Conservation (phyloP, 306 rosid genomes). For the Dalbergia oliveri region DNA sequence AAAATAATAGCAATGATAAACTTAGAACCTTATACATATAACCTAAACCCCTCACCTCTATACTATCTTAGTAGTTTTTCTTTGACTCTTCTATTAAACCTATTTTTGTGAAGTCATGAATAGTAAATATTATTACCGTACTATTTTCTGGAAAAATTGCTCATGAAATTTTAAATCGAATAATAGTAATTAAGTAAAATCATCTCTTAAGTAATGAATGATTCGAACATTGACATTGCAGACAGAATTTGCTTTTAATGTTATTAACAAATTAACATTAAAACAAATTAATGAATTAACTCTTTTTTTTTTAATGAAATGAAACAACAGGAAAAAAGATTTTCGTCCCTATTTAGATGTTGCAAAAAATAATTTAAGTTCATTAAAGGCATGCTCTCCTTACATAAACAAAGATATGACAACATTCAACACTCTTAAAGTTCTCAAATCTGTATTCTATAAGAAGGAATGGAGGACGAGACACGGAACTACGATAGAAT, state of each 20-base stretch:
- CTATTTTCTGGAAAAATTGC: too few species aligned
- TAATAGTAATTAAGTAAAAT: too few species aligned
- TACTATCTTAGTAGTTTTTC: too few species aligned
- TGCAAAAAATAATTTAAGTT: neutral
- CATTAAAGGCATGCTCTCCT: neutral
- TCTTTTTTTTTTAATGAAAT: neutral
- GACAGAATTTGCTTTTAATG: neutral
- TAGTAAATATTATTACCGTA: neutral
- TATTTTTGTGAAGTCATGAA: neutral
- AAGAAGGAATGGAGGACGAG: constrained; percentile 5
- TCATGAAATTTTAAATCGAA: too few species aligned
- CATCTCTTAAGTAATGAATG: too few species aligned
- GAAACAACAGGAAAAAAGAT: neutral
- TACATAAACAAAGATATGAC: constrained; percentile 1
- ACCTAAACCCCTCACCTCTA: too few species aligned
- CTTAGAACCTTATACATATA: too few species aligned
- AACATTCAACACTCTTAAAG: neutral
- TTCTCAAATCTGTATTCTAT: neutral
- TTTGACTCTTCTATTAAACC: neutral
- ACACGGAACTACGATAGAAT: neutral
- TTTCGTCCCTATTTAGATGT: neutral
- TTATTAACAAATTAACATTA: neutral
- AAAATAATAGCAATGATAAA: too few species aligned
- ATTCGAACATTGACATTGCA: too few species aligned
- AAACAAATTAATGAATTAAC: neutral